Conservation (phyloP, 164 flowering plant genomes). For the Paratinospora sagittata region DNA sequence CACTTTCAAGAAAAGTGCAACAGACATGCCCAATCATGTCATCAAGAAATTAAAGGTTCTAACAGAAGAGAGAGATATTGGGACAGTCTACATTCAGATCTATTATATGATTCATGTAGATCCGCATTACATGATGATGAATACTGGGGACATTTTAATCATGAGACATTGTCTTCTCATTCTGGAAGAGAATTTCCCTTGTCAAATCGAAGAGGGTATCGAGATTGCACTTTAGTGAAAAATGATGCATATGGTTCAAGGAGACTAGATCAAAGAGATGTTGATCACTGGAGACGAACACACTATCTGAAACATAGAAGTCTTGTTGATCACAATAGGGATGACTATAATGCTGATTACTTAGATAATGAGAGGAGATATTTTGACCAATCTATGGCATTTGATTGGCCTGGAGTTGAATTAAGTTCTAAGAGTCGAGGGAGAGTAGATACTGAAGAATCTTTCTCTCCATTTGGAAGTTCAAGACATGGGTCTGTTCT, state of each 20-base stretch:
- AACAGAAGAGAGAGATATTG: constrained; percentile 23
- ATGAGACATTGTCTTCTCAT: constrained; percentile 13
- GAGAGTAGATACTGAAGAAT: constrained; percentile 16
- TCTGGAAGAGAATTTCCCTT: constrained; percentile 22
- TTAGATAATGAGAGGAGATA: constrained; percentile 16
- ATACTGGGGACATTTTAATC: constrained; percentile 14
- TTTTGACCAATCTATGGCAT: constrained; percentile 16
- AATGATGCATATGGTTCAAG: constrained; percentile 20
- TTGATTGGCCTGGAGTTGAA: constrained; percentile 20
- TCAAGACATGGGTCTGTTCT: constrained; percentile 20
- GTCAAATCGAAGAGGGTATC: constrained; percentile 21
- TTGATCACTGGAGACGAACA: constrained; percentile 15
- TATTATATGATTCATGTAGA: constrained; percentile 9
- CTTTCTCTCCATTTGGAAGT: constrained; percentile 19
- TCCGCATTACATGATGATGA: constrained; percentile 18
- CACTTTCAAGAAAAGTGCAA: constrained; percentile 16
- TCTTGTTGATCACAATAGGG: constrained; percentile 14
- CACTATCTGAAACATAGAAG: constrained; percentile 14
- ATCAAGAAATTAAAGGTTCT: constrained; percentile 23
- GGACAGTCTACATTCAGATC: constrained; percentile 13
- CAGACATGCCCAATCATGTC: constrained; percentile 12
- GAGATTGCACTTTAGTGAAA: constrained; percentile 17
- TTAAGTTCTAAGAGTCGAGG: constrained; percentile 19
- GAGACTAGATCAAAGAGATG: constrained; percentile 16
- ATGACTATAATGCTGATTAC: constrained; percentile 13